Evolutionary conservation across 225 moss, liverwort and hornwort species (phyloP).

Genomic region (Anthoceros angustus): DNA sequence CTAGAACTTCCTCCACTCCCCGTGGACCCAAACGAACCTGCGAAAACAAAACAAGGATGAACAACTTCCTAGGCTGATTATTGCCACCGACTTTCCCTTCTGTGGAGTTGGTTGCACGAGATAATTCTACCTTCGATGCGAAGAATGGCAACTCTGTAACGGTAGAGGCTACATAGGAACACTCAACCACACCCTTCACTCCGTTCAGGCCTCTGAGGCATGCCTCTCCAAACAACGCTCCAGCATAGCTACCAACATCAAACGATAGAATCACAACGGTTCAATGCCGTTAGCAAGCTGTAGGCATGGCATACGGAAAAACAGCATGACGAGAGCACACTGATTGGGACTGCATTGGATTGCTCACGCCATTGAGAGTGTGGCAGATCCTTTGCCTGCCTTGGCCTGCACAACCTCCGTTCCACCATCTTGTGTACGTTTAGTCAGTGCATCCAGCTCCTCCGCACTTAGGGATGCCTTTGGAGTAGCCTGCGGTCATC

Average conservation of each 20-base stretch:
- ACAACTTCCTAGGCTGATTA: background rate
- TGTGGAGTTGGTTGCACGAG: background rate
- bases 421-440: conserved; percentile 62
- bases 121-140: conserved; percentile 35
- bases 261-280: background rate
- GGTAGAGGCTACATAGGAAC: conserved; percentile 45
- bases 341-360: background rate
- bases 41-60: background rate
- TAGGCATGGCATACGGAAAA: background rate
- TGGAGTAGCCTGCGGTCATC: conserved; percentile 32
- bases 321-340: background rate
- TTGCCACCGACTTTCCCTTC: background rate
- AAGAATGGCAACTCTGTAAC: conserved; percentile 44
- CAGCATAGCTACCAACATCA: conserved; percentile 33
- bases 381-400: conserved; percentile 64
- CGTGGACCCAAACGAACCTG: conserved; percentile 40
- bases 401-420: conserved; percentile 61
- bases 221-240: conserved; percentile 54
- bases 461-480: conserved; percentile 22
- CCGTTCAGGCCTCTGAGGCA: conserved; percentile 63
- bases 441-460: conserved; percentile 51
- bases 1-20: conserved; percentile 39
- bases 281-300: background rate
- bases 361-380: conserved; percentile 64
- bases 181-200: conserved; percentile 46